Conservation (phyloP, 2,329 filamentous ascomycete genomes). For the Monilinia fructicola region DNA sequence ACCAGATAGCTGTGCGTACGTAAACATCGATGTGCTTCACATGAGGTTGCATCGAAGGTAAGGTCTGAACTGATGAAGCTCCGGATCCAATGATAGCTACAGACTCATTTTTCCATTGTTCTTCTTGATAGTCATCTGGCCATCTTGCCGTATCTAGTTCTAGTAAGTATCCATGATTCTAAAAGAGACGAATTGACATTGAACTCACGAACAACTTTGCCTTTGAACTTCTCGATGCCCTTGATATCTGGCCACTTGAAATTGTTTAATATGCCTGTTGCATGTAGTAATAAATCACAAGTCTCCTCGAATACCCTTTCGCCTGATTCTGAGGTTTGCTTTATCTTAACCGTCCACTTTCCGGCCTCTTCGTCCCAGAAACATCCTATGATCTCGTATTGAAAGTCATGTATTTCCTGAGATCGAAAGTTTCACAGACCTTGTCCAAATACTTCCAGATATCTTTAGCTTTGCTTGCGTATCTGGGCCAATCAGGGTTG, state of each 20-base stretch:
- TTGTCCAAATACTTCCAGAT: conserved; percentile 52
- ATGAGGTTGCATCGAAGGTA: conserved; percentile 44
- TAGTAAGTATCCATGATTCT: neutral
- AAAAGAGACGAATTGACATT: neutral
- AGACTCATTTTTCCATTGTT: conserved; percentile 38
- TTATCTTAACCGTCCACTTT: conserved; percentile 51
- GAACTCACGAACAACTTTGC: conserved; percentile 46
- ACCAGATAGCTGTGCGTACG: conserved; percentile 52
- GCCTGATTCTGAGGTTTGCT: conserved; percentile 39
- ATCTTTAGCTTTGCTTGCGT: conserved; percentile 58
- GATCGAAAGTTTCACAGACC: conserved; percentile 49
- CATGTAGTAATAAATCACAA: conserved; percentile 34
- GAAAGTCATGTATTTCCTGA: conserved; percentile 54
- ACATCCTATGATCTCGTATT: conserved; percentile 48
- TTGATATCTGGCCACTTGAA: conserved; percentile 50
- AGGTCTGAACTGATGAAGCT: conserved; percentile 42
- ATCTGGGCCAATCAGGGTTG: conserved; percentile 56
- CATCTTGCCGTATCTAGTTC: conserved; percentile 47
- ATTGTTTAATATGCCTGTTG: conserved; percentile 35
- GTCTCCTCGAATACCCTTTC: conserved; percentile 33
- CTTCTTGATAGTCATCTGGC: conserved; percentile 41
- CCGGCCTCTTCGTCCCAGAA: conserved; percentile 51
- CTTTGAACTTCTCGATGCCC: conserved; percentile 48
- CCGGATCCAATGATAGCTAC: conserved; percentile 45
- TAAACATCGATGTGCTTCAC: conserved; percentile 50